Percentiles rank a stretch among this genome's conserved stretches.
Conservation (phyloP, 805 yeast genomes). For the Wilhelminamyces savonicus region DNA sequence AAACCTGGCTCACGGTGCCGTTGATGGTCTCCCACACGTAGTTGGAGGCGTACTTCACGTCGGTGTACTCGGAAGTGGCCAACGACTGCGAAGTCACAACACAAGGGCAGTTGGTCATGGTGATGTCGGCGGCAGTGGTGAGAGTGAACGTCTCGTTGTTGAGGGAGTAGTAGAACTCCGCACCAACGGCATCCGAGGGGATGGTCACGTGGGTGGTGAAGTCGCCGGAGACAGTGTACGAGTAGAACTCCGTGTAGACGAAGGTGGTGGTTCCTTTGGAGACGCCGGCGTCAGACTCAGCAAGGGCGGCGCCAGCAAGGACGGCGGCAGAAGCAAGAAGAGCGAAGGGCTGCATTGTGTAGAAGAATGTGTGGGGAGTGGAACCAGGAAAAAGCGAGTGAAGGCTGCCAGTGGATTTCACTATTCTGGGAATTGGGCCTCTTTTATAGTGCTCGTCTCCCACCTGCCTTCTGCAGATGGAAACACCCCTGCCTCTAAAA, state of each 20-base stretch:
- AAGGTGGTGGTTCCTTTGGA: constrained; percentile 1
- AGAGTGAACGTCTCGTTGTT: constrained; percentile 1
- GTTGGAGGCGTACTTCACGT: constrained; percentile 1
- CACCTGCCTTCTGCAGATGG: too few species aligned
- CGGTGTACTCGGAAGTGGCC: constrained; percentile 1
- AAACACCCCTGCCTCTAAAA: too few species aligned
- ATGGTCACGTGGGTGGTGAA: not conserved
- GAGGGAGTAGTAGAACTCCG: not conserved
- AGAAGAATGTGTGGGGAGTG: too few species aligned
- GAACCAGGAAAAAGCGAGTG: too few species aligned
- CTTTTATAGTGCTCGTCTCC: too few species aligned
- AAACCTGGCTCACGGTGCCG: too few species aligned
- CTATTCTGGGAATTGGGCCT: too few species aligned
- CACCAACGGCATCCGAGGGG: not conserved
- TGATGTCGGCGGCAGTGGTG: not conserved
- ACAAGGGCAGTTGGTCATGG: constrained; percentile 4
- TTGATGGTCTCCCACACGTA: constrained; percentile 2
- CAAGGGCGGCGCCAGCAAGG: too few species aligned
- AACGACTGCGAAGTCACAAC: constrained; percentile 1
- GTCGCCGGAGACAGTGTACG: constrained; percentile 1
- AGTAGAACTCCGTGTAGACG: constrained; percentile 1
- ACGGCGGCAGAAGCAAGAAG: too few species aligned
- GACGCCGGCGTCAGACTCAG: constrained; percentile 4
- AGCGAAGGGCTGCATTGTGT: too few species aligned
- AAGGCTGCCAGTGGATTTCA: too few species aligned